Conservation (phyloP, 2,329 filamentous ascomycete species). For the Ophiostoma triangulosporum region DNA sequence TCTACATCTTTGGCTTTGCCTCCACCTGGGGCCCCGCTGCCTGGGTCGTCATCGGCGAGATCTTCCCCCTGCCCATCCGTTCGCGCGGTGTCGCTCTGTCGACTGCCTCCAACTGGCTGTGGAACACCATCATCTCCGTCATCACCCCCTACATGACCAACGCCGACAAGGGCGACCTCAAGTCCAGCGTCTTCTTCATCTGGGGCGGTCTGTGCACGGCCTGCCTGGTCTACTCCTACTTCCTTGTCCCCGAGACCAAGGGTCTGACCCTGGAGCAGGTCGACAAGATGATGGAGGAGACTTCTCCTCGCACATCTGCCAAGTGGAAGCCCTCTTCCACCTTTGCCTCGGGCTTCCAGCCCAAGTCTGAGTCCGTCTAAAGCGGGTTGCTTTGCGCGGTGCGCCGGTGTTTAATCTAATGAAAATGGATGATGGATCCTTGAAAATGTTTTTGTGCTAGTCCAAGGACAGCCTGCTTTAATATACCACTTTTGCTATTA, state of each 20-base stretch:
- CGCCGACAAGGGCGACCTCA: constrained; percentile 34
- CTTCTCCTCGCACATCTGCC: constrained; percentile 59
- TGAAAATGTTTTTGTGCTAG: background rate
- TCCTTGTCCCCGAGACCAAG: constrained; percentile 63
- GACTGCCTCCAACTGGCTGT: constrained; percentile 83
- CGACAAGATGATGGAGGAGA: constrained; percentile 82
- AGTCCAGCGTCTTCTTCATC: constrained; percentile 59
- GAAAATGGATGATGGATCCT: background rate
- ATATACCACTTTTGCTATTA: background rate
- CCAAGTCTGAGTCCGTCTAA: background rate
- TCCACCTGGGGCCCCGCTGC: constrained; percentile 75
- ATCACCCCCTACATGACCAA: constrained; percentile 51
- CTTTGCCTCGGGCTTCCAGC: constrained; percentile 35
- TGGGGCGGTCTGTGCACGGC: constrained; percentile 55
- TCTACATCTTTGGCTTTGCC: constrained; percentile 91
- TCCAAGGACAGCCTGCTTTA: background rate
- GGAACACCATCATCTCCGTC: constrained; percentile 48
- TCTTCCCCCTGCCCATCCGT: constrained; percentile 80
- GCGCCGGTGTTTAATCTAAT: background rate
- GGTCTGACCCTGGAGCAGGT: constrained; percentile 67
- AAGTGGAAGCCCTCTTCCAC: constrained; percentile 63
- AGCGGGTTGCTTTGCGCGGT: background rate
- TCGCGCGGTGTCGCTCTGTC: constrained; percentile 77
- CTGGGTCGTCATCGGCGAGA: constrained; percentile 77
- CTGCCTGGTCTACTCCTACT: constrained; percentile 53